Evolutionary conservation across 2,329 filamentous ascomycete species (phyloP), one percentile per base, ranked within the genome.

Genomic region (Chrysosporium queenslandicum): DNA sequence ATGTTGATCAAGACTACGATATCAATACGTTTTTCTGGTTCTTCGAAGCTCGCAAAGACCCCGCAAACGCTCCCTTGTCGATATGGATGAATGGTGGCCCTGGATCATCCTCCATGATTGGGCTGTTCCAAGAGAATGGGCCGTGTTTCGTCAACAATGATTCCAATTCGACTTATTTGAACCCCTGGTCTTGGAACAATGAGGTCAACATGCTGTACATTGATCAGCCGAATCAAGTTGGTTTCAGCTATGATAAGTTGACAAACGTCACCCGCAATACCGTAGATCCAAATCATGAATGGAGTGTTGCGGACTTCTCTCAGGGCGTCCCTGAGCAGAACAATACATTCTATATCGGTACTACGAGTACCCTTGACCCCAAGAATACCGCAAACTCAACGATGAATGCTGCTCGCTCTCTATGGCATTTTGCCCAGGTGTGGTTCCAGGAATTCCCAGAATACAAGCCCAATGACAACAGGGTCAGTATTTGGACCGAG

Each of bases 201-300:
- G 71, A 74, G 41, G 75, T 74, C 57, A 83, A 83, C 58, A 77
- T 83, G 73, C 76, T 87, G 14, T 86, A 83, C 65, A 78, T 87
- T 58, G 83, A 87, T 59, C 78, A 86, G 63, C 84, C 79, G 7
- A 76, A 73, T 8, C 74, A 77, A 43, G 75, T 79, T 3, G 80
- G 80, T 0, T 77, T 81, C 59, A 79, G 75, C 9, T 82, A 82
- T 61, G 71, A 71, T 52, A 57, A 65, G 0, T 63, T 63, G 8
- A 65, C 66, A 12, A 73, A 72, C 41, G 69, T 66, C 14, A 73
- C 71, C 3, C 53, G 56, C 20, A 55, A 63, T 40, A 50, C 59
- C 9, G 30, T 47, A 14, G 4, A 36, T 40, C 9, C 7, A 20
- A 36, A 52, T 12, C 30, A 18, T 23, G 8, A 45, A 20, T 51